Conservation (phyloP, 371 early-diverging fungal species). For the Homolaphlyctis polyrhiza region DNA sequence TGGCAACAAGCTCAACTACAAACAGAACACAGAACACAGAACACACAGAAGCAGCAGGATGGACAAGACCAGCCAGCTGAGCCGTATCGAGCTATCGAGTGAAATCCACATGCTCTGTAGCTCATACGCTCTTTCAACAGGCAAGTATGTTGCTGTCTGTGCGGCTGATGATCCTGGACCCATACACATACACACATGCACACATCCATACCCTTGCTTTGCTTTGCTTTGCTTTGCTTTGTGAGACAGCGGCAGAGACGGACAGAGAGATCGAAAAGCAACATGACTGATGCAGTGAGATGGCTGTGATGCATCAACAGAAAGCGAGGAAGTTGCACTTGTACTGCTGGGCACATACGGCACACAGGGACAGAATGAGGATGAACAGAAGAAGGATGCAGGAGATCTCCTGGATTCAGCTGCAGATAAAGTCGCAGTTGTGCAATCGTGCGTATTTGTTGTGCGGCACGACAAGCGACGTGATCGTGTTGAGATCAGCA, state of each 20-base stretch:
- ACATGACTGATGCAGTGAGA: no score
- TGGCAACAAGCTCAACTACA: no score
- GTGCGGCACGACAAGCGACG: slow-evolving; percentile 70
- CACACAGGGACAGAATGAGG: no score
- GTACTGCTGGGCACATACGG: slow-evolving; percentile 55
- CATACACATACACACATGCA: neutral
- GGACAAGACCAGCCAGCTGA: no score
- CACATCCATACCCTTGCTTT: neutral
- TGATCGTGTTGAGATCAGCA: slow-evolving; percentile 66
- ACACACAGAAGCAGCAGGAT: no score
- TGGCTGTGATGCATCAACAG: no score
- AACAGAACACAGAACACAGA: no score
- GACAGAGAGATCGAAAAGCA: no score
- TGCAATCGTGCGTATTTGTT: slow-evolving; percentile 52
- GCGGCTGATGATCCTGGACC: slow-evolving; percentile 1
- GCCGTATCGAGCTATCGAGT: neutral
- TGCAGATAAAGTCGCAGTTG: slow-evolving; percentile 35
- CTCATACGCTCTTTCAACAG: slow-evolving; percentile 31
- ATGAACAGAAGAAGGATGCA: no score
- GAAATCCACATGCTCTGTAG: slow-evolving; percentile 24
- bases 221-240: neutral
- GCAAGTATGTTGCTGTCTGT: slow-evolving; percentile 2
- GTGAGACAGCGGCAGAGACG: no score
- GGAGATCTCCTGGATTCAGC: no score
- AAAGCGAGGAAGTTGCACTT: slow-evolving; percentile 67